These are phyloP conservation scores for Aureobasidium sp. DNA, from an alignment of 2,329 filamentous ascomycete genomes.

Conservation along the genomic window DNA sequence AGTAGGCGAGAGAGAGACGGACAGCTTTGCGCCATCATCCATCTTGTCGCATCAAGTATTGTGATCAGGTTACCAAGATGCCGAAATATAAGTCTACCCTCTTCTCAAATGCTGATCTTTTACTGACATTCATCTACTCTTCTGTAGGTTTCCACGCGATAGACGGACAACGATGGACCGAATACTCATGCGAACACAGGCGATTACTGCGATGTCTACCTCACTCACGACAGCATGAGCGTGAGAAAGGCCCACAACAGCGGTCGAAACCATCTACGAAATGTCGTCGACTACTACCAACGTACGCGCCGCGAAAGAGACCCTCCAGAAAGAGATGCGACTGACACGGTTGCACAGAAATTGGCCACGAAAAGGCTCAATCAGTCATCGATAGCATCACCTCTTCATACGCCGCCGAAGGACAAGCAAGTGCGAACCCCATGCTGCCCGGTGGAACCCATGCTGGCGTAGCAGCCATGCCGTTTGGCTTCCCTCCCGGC, in stretches of 20 bases:
- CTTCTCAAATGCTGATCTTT: not conserved
- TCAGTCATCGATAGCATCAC: slow-evolving; percentile 98
- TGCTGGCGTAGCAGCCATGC: slow-evolving; percentile 43
- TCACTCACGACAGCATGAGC: slow-evolving; percentile 99
- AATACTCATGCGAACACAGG: slow-evolving; percentile 29
- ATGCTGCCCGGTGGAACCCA: slow-evolving; percentile 51
- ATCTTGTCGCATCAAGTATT: not conserved
- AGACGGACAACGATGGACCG: not conserved
- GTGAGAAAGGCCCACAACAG: slow-evolving; percentile 98
- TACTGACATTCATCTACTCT: slow-evolving; percentile 22
- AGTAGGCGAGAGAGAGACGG: not conserved
- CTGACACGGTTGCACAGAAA: slow-evolving; percentile 52
- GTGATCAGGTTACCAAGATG: slow-evolving; percentile 17
- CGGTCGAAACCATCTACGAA: slow-evolving; percentile 91
- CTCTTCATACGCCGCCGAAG: slow-evolving; percentile 88
- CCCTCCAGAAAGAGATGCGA: slow-evolving; percentile 1
- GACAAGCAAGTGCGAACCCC: slow-evolving; percentile 77
- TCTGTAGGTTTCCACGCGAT: slow-evolving; percentile 19
- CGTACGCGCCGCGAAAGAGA: slow-evolving; percentile 45
- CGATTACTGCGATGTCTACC: slow-evolving; percentile 99
- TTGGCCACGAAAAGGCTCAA: slow-evolving; percentile 97
- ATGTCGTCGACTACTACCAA: slow-evolving; percentile 98
- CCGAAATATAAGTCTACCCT: slow-evolving; percentile 23
- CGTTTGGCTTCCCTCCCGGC: slow-evolving; percentile 46
- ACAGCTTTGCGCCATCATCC: not conserved